Conservation (phyloP, 176 grass and related monocot genomes). For the Bothriochloa decipiens region DNA sequence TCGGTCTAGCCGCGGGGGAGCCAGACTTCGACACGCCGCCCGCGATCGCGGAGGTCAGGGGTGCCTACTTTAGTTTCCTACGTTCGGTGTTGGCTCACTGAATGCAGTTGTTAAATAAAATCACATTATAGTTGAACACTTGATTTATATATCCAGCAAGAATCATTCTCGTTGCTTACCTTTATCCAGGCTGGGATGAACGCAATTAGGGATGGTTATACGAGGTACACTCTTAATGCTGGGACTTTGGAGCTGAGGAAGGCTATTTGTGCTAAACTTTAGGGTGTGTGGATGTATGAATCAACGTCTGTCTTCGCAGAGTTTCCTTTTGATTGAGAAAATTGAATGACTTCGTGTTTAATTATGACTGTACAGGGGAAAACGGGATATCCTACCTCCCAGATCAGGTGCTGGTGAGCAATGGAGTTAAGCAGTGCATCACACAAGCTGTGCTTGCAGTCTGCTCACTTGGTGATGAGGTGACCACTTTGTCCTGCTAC, state of each 20-base stretch:
- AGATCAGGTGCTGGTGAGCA: conserved; percentile 83
- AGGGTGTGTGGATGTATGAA: conserved; percentile 41
- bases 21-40: conserved; percentile 70
- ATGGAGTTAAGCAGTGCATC: conserved; percentile 81
- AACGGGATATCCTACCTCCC: conserved; percentile 72
- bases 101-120: neutral
- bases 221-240: conserved; percentile 73
- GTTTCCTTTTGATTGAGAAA: neutral
- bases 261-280: conserved; percentile 76
- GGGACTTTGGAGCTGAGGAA: conserved; percentile 85
- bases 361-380: conserved; percentile 53
- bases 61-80: neutral
- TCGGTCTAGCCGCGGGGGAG: conserved; percentile 67
- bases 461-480: conserved; percentile 83
- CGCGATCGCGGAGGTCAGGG: conserved; percentile 55
- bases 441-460: conserved; percentile 77
- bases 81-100: neutral
- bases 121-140: neutral
- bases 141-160: neutral
- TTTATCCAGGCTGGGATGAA: conserved; percentile 69
- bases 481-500: conserved; percentile 22
- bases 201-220: conserved; percentile 69
- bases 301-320: neutral
- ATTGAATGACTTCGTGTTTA: neutral
- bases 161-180: neutral